phyloP scores from a whole-genome alignment of 331 rosid genomes.

The Pyracantha coccinea region DNA sequence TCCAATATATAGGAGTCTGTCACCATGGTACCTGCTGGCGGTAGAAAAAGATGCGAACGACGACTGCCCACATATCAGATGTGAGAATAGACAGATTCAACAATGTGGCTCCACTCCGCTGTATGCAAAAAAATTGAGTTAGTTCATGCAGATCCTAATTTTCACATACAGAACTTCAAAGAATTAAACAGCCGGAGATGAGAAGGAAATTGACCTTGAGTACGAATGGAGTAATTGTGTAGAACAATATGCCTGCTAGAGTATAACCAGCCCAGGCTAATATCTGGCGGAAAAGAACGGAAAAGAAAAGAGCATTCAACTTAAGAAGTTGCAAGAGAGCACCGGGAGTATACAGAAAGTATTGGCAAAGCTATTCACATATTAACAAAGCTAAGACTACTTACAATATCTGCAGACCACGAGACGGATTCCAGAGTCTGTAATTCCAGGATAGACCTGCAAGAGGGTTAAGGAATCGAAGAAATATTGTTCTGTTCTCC shows the following conservation, averaged over 20 bases:
- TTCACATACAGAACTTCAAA: background rate
- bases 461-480: conserved; percentile 22
- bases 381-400: conserved; percentile 7
- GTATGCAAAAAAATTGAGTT: conserved; percentile 6
- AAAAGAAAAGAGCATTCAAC: background rate
- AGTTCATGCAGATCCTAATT: background rate
- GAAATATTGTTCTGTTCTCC: background rate
- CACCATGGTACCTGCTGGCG: conserved; percentile 36
- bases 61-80: conserved; percentile 70
- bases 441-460: conserved; percentile 51
- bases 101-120: conserved; percentile 66
- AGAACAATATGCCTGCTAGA: conserved; percentile 42
- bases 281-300: conserved; percentile 25
- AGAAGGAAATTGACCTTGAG: conserved; percentile 46
- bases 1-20: too few relatives aligned
- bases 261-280: conserved; percentile 46
- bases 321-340: background rate
- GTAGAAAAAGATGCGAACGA: conserved; percentile 37
- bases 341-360: background rate
- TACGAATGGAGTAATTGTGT: conserved; percentile 47
- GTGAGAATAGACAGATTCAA: conserved; percentile 64
- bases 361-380: background rate
- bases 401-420: conserved; percentile 58
- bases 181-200: background rate
- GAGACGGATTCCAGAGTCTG: conserved; percentile 40